Conservation (phyloP, 768 basidiomycete species). For the Russula brevipes region DNA sequence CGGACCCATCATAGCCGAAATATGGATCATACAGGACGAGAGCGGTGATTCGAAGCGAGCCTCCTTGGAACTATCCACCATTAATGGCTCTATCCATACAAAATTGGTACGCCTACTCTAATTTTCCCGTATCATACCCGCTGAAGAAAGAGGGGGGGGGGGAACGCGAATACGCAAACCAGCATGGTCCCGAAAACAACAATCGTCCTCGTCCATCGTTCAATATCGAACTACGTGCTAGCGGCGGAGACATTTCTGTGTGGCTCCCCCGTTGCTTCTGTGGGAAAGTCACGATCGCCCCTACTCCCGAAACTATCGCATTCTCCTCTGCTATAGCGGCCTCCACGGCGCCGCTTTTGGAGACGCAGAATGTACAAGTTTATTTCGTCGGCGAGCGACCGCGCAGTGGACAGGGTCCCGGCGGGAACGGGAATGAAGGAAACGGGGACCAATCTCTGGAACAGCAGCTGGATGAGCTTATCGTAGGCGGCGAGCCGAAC, state of each 20-base stretch:
- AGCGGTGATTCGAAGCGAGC: not conserved
- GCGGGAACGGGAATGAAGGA: no score
- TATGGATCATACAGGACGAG: not conserved
- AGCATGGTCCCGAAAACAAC: no score
- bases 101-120: conserved; percentile 2
- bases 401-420: not conserved
- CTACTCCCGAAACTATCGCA: not conserved
- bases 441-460: not conserved
- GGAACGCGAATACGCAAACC: no score
- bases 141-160: no score
- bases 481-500: not conserved
- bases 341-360: not conserved
- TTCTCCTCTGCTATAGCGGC: not conserved
- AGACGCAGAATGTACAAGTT: not conserved
- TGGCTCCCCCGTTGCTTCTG: conserved; percentile 3
- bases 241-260: not conserved
- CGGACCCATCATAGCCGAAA: not conserved
- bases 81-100: not conserved
- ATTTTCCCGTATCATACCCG: no score
- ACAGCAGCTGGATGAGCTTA: not conserved
- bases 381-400: conserved; percentile 4
- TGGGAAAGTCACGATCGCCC: not conserved
- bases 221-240: not conserved
- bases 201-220: not conserved
- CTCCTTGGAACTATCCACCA: not conserved